A percentile compares a stretch with the other conserved stretches of the same genome.
Conservation (phyloP, 371 early-diverging fungal species). For the Mortierella sp. region DNA sequence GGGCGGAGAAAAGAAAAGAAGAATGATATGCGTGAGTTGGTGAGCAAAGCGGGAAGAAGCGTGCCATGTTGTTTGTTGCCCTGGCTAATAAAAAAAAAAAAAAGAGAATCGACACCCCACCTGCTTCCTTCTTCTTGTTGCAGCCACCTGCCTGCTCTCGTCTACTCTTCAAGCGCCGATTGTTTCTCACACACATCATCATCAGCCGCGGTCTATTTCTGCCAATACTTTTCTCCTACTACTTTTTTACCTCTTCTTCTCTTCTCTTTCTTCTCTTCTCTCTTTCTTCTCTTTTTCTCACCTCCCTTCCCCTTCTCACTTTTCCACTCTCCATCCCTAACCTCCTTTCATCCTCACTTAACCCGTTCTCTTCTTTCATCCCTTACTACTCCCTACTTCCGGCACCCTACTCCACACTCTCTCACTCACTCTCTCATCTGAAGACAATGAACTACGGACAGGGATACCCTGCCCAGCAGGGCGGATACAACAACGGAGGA, state of each 20-base stretch:
- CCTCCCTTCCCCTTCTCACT: background rate
- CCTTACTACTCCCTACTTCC: background rate
- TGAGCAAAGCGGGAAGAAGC: too few relatives aligned
- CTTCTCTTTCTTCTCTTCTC: background rate
- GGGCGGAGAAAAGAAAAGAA: background rate
- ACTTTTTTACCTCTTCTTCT: too few relatives aligned
- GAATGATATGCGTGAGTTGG: too few relatives aligned
- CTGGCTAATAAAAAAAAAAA: background rate
- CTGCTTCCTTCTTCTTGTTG: background rate
- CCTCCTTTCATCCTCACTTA: background rate
- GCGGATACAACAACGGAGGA: slow-evolving; percentile 9
- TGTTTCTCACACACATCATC: background rate
- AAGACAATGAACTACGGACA: slow-evolving; percentile 28
- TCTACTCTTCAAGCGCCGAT: slow-evolving; percentile 13
- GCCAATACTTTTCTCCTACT: background rate
- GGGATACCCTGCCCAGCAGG: slow-evolving; percentile 14
- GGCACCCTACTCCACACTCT: background rate
- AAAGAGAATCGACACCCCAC: background rate
- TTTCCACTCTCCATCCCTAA: background rate
- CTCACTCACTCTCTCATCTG: background rate
- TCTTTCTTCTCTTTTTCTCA: background rate
- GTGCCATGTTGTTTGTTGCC: background rate
- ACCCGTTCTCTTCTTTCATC: slow-evolving; percentile 1
- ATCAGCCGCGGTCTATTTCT: too few relatives aligned
- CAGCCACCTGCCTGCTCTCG: background rate